phyloP scores from a whole-genome alignment of 2,329 filamentous ascomycete genomes.

The Ceratocystis cacaofunesta region DNA sequence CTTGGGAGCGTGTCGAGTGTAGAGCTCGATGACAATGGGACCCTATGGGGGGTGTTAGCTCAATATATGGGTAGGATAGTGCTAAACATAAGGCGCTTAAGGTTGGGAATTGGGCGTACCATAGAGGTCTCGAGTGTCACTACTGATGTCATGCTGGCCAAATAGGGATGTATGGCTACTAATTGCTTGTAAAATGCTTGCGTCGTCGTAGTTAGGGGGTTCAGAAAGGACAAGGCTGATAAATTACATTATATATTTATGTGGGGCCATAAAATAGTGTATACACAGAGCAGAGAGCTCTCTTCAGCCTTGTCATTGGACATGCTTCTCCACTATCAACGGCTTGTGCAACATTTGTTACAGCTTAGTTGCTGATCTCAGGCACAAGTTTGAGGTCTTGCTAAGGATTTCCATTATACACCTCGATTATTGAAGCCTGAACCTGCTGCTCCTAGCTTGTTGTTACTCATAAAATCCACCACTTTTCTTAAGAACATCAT shows the following conservation, averaged over 20 bases:
- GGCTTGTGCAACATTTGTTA: background rate
- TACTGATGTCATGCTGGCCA: constrained; percentile 52
- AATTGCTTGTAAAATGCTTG: background rate
- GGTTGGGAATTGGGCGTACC: constrained; percentile 35
- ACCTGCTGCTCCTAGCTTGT: background rate
- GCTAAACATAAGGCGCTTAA: too few relatives aligned
- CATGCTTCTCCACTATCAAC: background rate
- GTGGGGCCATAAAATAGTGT: background rate
- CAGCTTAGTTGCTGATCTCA: too few relatives aligned
- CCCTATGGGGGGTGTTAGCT: constrained; percentile 39
- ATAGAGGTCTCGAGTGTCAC: constrained; percentile 74
- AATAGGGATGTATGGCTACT: background rate
- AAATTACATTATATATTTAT: background rate
- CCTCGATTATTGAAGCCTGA: background rate
- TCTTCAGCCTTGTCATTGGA: background rate
- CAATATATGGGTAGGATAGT: too few relatives aligned
- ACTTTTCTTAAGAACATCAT: background rate
- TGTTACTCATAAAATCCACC: background rate
- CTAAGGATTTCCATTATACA: too few relatives aligned
- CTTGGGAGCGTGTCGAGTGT: constrained; percentile 73
- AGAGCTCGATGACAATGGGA: constrained; percentile 74
- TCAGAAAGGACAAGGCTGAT: background rate
- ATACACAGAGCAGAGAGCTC: background rate
- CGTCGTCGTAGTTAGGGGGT: background rate
- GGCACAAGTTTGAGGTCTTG: too few relatives aligned